Evolutionary conservation across 163 green algal genomes (phyloP), one percentile per base, ranked within the genome.

Genomic region (Volvox carteri): DNA sequence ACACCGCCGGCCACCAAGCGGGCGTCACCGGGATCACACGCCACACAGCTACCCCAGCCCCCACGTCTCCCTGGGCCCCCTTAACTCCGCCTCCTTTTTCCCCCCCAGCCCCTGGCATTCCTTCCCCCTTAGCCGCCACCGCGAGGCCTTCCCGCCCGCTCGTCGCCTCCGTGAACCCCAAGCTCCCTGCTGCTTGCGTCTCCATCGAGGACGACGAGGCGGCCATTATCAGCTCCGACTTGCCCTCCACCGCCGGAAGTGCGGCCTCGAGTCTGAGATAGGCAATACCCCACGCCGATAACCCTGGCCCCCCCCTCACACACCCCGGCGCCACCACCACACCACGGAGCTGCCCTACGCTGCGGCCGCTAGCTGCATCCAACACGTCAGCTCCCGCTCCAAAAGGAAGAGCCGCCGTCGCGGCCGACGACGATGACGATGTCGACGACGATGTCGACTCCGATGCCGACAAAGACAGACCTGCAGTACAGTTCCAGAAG

Each of bases 1-100:
- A 98, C 9, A 93, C 90, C 18, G 41, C 9, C 0, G 95, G 93
- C 96, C 96, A 98, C 96, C 96, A 98, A 4, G 39, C 50, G 1
- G 95, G 96, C 62, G 93, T 72, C 62, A 86, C 92, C 0, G 94
- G 89, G 46, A 70, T 74, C 41, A 97, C 83, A 18, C 83, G 67
- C 68, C 65, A 79, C 44, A 41, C n/a, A n/a, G 33, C 72, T 5
- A 42, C 37, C n/a, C 23, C 48, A 60, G 2, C 3, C 52, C 48
- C 3, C 75, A 79, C 0, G 56, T 42, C 30, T 85, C 76, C 16
- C 80, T 58, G 19, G 67, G 9, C 75, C 86, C 25, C 46, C 54
- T 7, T 8, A 11, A 23, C 2, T 65, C 28, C 8, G 54, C 19
- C 25, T 65, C 58, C 54, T n/a, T n/a, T 72, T 39, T 33, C 60